These are phyloP conservation scores for Penicillium riverlandense DNA, from an alignment of 495 filamentous ascomycete genomes.

Conservation along the genomic window DNA sequence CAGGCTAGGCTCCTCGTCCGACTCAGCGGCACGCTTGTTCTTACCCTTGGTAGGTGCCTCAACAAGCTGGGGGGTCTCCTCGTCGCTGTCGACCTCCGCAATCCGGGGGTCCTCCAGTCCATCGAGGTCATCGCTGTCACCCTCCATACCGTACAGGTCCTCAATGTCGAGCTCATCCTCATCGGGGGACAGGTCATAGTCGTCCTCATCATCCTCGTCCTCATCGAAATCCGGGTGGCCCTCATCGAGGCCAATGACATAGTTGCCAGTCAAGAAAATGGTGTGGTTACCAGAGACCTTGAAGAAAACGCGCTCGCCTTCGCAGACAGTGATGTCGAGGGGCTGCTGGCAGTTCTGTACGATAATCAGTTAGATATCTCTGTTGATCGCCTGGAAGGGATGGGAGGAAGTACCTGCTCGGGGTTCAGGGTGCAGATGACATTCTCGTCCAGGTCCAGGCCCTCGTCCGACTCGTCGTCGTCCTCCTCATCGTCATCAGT, in stretches of 20 bases:
- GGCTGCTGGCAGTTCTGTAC: conserved; percentile 84
- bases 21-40: conserved; percentile 78
- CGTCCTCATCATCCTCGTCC: conserved; percentile 59
- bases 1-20: conserved; percentile 46
- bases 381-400: background rate
- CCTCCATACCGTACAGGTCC: conserved; percentile 47
- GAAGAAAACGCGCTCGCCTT: conserved; percentile 87
- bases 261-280: conserved; percentile 92
- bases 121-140: conserved; percentile 78
- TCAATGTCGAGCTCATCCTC: conserved; percentile 55
- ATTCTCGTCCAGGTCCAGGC: conserved; percentile 70
- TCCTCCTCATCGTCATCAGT: conserved; percentile 58
- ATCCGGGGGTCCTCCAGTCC: conserved; percentile 71
- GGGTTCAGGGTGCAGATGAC: conserved; percentile 93
- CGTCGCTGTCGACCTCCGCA: conserved; percentile 77
- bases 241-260: conserved; percentile 59
- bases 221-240: conserved; percentile 45
- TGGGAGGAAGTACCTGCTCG: conserved; percentile 51
- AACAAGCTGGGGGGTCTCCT: conserved; percentile 73
- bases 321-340: conserved; percentile 82
- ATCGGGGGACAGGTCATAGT: conserved; percentile 77
- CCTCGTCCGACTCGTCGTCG: conserved; percentile 56
- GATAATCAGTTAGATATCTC: conserved; percentile 7
- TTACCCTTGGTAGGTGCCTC: conserved; percentile 72
- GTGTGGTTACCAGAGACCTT: conserved; percentile 82